Conservation (phyloP, 164 flowering plant genomes). For the Macadamia integrifolia region DNA sequence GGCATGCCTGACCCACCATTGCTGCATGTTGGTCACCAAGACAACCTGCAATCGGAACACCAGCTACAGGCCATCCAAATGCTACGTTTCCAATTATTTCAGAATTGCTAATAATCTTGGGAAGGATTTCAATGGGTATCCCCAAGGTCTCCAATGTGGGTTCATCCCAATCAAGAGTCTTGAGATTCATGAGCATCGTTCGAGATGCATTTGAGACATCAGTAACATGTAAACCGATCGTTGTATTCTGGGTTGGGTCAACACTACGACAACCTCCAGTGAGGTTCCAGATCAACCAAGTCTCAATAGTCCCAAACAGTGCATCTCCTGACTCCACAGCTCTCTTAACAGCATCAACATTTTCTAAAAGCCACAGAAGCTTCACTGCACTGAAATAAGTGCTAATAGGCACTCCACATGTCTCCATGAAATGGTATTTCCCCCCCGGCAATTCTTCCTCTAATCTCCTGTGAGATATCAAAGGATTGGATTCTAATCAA, state of each 20-base stretch:
- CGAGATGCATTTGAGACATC: constrained; percentile 91
- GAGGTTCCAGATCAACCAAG: constrained; percentile 91
- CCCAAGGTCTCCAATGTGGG: constrained; percentile 50
- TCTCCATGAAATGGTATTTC: constrained; percentile 62
- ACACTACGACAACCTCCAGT: constrained; percentile 59
- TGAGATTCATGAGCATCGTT: constrained; percentile 92
- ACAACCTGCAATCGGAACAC: constrained; percentile 81
- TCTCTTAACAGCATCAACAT: constrained; percentile 55
- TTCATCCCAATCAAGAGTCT: constrained; percentile 75
- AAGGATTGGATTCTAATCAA: background rate
- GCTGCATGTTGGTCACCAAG: constrained; percentile 98
- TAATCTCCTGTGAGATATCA: constrained; percentile 46
- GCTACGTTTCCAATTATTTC: constrained; percentile 66
- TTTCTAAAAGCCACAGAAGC: constrained; percentile 79
- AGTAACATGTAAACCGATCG: constrained; percentile 72
- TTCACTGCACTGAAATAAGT: constrained; percentile 93
- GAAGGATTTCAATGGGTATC: constrained; percentile 63
- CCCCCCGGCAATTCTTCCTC: constrained; percentile 84
- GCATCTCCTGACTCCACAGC: constrained; percentile 70
- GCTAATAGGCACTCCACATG: constrained; percentile 89
- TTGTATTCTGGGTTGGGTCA: background rate
- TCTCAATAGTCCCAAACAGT: constrained; percentile 85
- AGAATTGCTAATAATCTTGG: constrained; percentile 78
- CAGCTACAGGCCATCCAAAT: constrained; percentile 74
- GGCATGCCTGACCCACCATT: constrained; percentile 89